phyloP scores from a whole-genome alignment of 192 early-diverging fungal genomes.

The Coemansia sp. region DNA sequence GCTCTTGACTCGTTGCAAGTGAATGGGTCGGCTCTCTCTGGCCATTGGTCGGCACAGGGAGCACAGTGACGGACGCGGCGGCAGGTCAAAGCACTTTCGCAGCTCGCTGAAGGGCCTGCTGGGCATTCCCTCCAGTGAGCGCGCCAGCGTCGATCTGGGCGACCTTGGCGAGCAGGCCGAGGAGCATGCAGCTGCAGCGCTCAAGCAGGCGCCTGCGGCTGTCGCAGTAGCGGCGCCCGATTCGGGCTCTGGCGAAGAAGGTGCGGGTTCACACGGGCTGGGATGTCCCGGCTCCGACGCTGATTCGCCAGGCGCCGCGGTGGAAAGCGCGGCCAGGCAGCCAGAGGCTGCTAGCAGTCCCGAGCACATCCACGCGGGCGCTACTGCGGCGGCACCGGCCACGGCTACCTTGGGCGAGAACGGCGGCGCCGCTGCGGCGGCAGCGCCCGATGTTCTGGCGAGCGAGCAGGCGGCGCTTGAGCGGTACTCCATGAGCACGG shows the following conservation, averaged over 20 bases:
- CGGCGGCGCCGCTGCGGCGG: background rate
- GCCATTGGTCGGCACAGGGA: constrained; percentile 40
- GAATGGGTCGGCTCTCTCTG: constrained; percentile 43
- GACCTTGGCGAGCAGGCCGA: constrained; percentile 13
- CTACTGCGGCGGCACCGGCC: constrained; percentile 7
- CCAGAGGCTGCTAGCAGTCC: background rate
- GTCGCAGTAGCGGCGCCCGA: background rate
- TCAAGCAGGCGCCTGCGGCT: constrained; percentile 5
- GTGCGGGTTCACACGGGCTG: background rate
- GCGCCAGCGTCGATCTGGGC: constrained; percentile 45
- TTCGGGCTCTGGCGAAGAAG: background rate
- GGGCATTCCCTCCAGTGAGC: constrained; percentile 24
- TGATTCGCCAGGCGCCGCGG: background rate
- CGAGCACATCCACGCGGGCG: constrained; percentile 15
- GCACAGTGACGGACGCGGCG: constrained; percentile 15
- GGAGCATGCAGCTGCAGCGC: constrained; percentile 9
- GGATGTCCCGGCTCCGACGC: background rate
- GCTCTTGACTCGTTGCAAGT: background rate
- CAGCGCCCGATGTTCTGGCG: background rate
- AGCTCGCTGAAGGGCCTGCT: constrained; percentile 41
- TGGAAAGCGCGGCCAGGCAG: background rate
- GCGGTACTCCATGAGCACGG: constrained; percentile 24
- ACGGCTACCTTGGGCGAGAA: background rate
- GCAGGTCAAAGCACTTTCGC: constrained; percentile 31
- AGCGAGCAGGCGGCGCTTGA: constrained; percentile 4